Evolutionary conservation across 2,329 filamentous ascomycete species (phyloP), one percentile per base, ranked within the genome.

Genomic region (Xenoacremonium recifei): DNA sequence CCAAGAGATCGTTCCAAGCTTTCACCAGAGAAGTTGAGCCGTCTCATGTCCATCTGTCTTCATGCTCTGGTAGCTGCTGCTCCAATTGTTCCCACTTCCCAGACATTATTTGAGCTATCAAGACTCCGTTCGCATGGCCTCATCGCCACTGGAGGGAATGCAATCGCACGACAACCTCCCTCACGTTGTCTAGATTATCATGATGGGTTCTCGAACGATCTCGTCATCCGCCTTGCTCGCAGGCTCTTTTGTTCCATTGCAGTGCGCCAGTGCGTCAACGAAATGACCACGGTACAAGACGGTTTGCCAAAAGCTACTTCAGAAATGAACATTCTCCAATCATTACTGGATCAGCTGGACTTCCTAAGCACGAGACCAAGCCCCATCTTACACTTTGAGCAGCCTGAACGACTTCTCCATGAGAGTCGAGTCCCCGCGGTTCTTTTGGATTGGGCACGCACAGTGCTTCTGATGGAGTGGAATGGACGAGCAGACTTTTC

Each of bases 401-500:
- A 72, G 27, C 49, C 69, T 2, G 79, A 80, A 45, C 71, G 72
- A n/a, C 67, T 70, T 12, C 54, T 78, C 17, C 80, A 81, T 49
- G 79, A 82, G 53, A 77, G 75, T 21, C 68, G 76, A 25, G 70
- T 78, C 15, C 78, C 76, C 6, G 78, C 74, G 10, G 61, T 82
- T 13, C 67, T 80, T 5, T 65, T 89, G 19, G 85, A 89, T 55
- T 90, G 85, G 85, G 78, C 85, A 16, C 76, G 86, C 45, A 82
- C 84, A 0, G 76, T 93, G 2, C 78, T 96, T 57, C 67, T 95
- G 33, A 80, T 83, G 41, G 82, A 88, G 48, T 96, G 91, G 91
- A 79, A 92, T 57, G 87, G 89, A 0, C 79, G 79, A 40, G 77
- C 87, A 2, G 77, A 84, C 32, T 77, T 95, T 38, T 72, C 80